Evolutionary conservation across 1,139 yeast genomes (phyloP).

Genomic region (Ogataea hybrid): DNA sequence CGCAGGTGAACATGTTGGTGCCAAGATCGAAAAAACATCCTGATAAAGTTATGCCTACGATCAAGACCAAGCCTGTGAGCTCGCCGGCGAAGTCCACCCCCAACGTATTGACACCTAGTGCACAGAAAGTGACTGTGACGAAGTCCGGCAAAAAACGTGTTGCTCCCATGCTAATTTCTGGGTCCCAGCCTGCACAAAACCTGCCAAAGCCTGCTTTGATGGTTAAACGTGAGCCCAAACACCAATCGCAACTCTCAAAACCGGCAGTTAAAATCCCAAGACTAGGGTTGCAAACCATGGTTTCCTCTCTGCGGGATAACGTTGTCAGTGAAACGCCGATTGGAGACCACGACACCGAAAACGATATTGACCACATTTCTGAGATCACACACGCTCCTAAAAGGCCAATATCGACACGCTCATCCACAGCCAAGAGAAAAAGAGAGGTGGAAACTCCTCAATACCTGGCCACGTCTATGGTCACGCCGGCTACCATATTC

Average conservation of each 20-base stretch:
- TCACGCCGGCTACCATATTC: slow-evolving; percentile 27
- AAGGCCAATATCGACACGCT: slow-evolving; percentile 12
- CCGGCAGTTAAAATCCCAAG: slow-evolving; percentile 45
- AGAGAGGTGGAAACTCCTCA: slow-evolving; percentile 24
- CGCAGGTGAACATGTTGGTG: slow-evolving; percentile 26
- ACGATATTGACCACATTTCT: slow-evolving; percentile 32
- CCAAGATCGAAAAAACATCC: slow-evolving; percentile 33
- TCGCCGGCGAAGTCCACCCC: slow-evolving; percentile 17
- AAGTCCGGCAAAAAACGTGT: slow-evolving; percentile 86
- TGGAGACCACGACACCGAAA: slow-evolving; percentile 28
- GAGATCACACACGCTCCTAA: slow-evolving; percentile 22
- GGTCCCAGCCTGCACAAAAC: slow-evolving; percentile 21
- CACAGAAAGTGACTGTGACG: slow-evolving; percentile 56
- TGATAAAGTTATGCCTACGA: slow-evolving; percentile 24
- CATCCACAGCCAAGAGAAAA: slow-evolving; percentile 21
- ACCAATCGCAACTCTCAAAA: slow-evolving; percentile 35
- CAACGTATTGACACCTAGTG: slow-evolving; percentile 22
- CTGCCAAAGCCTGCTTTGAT: slow-evolving; percentile 1
- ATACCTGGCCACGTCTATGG: slow-evolving; percentile 24
- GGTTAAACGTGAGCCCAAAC: slow-evolving; percentile 19
- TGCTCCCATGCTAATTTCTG: slow-evolving; percentile 75
- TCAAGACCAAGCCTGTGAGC: slow-evolving; percentile 2
- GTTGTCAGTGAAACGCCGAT: slow-evolving; percentile 19
- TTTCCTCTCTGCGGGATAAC: slow-evolving; percentile 41
- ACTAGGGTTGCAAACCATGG: slow-evolving; percentile 47